phyloP scores from a whole-genome alignment of 176 grass and related monocot genomes.

The Thalia dealbata region DNA sequence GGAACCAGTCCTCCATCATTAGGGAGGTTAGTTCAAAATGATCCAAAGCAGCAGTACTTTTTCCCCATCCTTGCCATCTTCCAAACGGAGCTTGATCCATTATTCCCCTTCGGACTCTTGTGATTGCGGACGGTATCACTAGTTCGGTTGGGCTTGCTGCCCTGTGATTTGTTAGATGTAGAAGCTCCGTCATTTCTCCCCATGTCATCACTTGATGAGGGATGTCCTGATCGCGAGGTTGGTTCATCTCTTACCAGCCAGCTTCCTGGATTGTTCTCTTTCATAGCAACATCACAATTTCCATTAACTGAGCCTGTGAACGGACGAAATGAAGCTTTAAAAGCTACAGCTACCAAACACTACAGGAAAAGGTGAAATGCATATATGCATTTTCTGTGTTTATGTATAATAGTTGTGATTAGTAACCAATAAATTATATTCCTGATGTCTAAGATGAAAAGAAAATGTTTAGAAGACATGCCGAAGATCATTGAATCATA shows the following conservation, averaged over 20 bases:
- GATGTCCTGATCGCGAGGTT: not conserved
- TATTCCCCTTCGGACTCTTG: conserved; percentile 4
- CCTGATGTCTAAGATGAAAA: not conserved
- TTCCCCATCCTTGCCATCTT: conserved; percentile 37
- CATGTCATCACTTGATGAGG: not conserved
- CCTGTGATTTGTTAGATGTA: not conserved
- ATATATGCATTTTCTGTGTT: not conserved
- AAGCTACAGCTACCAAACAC: not conserved
- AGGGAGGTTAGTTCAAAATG: conserved; percentile 9
- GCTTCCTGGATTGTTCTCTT: not conserved
- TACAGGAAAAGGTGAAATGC: not conserved
- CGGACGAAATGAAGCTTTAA: not conserved
- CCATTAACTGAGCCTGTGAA: not conserved
- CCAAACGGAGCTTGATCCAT: conserved; percentile 1
- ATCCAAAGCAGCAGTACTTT: conserved; percentile 40
- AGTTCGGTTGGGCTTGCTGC: conserved; percentile 22
- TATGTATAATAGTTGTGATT: not conserved
- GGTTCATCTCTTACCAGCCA: not conserved
- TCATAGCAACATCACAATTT: not conserved
- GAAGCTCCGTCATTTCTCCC: not conserved
- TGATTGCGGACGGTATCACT: conserved; percentile 16
- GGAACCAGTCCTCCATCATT: not conserved
- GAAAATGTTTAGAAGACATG: not conserved
- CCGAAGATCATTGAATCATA: not conserved
- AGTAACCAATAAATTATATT: not conserved